These are phyloP conservation scores for Solanum okadae DNA, from an alignment of 257 asterid species.

Conservation along the genomic window DNA sequence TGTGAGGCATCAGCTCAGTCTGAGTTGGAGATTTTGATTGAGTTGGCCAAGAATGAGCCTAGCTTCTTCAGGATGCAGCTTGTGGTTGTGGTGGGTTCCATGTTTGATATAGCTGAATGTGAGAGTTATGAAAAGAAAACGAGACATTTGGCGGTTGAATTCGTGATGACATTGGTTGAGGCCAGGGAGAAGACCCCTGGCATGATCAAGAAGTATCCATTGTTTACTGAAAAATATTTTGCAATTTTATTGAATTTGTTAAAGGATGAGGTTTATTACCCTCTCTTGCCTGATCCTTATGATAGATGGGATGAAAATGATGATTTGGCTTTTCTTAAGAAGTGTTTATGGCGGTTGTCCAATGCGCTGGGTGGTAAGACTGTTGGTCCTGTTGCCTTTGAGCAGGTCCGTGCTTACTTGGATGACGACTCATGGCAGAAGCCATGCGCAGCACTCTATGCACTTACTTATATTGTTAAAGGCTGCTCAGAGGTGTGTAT, in stretches of 20 bases:
- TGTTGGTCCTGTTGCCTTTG: conserved; percentile 79
- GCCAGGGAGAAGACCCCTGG: conserved; percentile 93
- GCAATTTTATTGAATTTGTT: conserved; percentile 69
- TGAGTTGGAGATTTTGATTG: conserved; percentile 51
- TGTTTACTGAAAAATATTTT: conserved; percentile 61
- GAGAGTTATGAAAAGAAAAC: conserved; percentile 76
- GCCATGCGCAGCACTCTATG: conserved; percentile 80
- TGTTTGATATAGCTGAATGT: conserved; percentile 85
- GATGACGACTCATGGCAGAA: conserved; percentile 90
- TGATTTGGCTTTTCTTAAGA: too few species aligned
- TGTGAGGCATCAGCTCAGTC: not conserved
- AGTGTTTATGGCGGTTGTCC: conserved; percentile 63
- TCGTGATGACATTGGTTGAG: conserved; percentile 73
- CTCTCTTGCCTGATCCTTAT: not conserved
- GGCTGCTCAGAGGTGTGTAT: conserved; percentile 70
- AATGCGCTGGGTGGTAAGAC: conserved; percentile 86
- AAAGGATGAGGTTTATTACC: conserved; percentile 71
- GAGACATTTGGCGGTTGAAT: conserved; percentile 72
- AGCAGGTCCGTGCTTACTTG: conserved; percentile 57
- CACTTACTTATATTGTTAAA: conserved; percentile 92
- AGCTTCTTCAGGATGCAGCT: conserved; percentile 79
- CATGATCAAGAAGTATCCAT: conserved; percentile 94
- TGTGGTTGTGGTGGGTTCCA: conserved; percentile 77
- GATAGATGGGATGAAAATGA: accelerated
- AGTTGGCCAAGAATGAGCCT: conserved; percentile 65